Conservation (phyloP, 2,329 filamentous ascomycete species). For the Xylariaceae sp. region DNA sequence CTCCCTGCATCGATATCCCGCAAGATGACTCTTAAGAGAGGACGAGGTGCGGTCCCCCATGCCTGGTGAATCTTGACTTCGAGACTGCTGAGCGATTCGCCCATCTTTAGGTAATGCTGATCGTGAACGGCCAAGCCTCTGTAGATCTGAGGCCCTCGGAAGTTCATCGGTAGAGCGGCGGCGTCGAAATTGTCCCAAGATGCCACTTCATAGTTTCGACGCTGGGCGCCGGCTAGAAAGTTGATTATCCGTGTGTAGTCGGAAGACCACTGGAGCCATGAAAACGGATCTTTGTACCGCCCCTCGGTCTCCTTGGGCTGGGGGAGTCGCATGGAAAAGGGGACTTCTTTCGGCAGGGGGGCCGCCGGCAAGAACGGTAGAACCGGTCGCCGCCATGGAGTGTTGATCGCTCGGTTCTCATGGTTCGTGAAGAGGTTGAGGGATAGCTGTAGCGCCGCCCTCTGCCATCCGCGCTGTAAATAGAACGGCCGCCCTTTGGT, state of each 20-base stretch:
- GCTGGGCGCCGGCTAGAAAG: conserved; percentile 23
- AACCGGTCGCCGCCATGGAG: conserved; percentile 35
- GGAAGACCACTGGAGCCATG: conserved; percentile 30
- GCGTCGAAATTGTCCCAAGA: conserved; percentile 22
- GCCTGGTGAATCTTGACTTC: conserved; percentile 15
- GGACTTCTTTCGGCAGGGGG: conserved; percentile 24
- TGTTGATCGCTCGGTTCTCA: conserved; percentile 37
- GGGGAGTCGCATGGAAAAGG: conserved; percentile 20
- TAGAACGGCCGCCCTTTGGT: conserved; percentile 15
- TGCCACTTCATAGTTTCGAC: conserved; percentile 21
- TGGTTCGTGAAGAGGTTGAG: conserved; percentile 36
- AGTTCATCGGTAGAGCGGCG: conserved; percentile 29
- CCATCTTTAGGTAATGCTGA: conserved; percentile 30
- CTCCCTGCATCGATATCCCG: conserved; percentile 27
- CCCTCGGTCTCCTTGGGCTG: conserved; percentile 8
- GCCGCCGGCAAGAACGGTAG: conserved; percentile 32
- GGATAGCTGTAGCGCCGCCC: conserved; percentile 42
- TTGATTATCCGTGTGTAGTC: conserved; percentile 24
- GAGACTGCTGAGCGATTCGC: conserved; percentile 27
- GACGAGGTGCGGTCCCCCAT: conserved; percentile 24
- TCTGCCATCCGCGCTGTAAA: conserved; percentile 38
- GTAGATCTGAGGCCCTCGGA: conserved; percentile 30
- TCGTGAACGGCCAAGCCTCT: conserved; percentile 27
- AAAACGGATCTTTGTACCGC: conserved; percentile 28
- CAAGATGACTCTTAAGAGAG: conserved; percentile 26